Conservation (phyloP, 495 filamentous ascomycete genomes). For the Schizothecium vesticola region DNA sequence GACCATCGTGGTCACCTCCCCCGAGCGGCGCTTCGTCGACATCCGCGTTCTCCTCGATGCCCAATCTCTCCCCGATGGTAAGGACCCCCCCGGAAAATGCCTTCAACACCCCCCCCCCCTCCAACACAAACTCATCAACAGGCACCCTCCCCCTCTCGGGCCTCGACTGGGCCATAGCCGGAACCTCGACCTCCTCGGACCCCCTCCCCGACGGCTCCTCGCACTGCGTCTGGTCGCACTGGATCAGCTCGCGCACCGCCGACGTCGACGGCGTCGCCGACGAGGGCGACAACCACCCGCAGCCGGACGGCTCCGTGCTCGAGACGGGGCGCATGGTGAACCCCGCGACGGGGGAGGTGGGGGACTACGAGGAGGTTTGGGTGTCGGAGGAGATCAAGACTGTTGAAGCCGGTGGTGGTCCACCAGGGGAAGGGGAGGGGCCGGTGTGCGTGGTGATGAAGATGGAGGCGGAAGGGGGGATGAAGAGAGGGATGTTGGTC, state of each 20-base stretch:
- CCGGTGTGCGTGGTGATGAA: conserved; percentile 31
- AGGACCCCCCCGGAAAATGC: too few relatives aligned
- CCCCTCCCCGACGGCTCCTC: neutral
- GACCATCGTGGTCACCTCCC: conserved; percentile 47
- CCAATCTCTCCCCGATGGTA: neutral
- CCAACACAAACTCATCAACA: neutral
- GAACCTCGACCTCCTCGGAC: conserved; percentile 31
- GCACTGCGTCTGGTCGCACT: conserved; percentile 46
- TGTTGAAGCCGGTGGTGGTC: too few relatives aligned
- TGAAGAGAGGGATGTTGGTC: conserved; percentile 40
- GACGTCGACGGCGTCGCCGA: conserved; percentile 34
- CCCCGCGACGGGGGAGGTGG: conserved; percentile 34
- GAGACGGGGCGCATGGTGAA: conserved; percentile 49
- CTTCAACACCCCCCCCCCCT: too few relatives aligned
- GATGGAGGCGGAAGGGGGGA: conserved; percentile 23
- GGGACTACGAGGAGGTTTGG: conserved; percentile 54
- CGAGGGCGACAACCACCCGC: conserved; percentile 46
- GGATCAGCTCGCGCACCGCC: conserved; percentile 44
- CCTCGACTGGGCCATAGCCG: conserved; percentile 53
- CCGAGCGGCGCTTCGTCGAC: conserved; percentile 45
- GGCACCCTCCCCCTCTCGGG: conserved; percentile 10
- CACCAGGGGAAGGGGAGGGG: neutral
- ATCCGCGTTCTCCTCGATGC: conserved; percentile 33
- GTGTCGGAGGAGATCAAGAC: conserved; percentile 23
- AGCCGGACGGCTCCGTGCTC: conserved; percentile 37